Evolutionary conservation across 1,284 basidiomycete genomes (phyloP), one percentile per base, ranked within the genome.

Genomic region (Pseudozyma sp.): DNA sequence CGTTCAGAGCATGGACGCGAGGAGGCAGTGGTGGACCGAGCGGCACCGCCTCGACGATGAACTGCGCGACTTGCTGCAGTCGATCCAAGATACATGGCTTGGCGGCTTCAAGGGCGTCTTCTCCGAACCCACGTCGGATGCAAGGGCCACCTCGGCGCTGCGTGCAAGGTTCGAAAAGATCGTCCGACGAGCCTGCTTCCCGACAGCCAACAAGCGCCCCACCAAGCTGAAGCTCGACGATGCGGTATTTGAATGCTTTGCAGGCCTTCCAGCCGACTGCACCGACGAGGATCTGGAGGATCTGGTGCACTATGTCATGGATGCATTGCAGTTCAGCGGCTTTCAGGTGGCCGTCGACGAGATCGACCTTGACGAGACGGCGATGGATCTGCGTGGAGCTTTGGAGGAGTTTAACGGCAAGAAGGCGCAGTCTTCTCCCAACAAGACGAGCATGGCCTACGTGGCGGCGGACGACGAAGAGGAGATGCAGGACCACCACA

Each of bases 1-100:
- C 62, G 88, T 97, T 62, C 88, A 88, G 53, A 87, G 87, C 89
- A 91, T 82, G 59, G 87, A 89, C n/a, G 92, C 88, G 0, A 87
- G 81, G 35, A 74, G 78, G 37, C 87, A 87, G 2, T 98, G 96
- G 96, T 99, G 96, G 96, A 89, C 89, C 40, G 88, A 90, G 54
- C 88, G 94, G 11, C 87, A 88, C 45, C 88, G 88, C 31, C 87
- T 99, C 33, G 95, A 99, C 81, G 87, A 86, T 50, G 88, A 93
- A 31, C 84, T 99, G 81, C 87, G 89, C 51, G 89, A 90, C 37
- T 86, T 99, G 9, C 85, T 97, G 31, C 89, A 90, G 68, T 92
- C 90, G 68, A 91, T 99, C 39, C 96, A 99, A 83, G 94, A 92
- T 79, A 94, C 92, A 78, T 99, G 97, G 97, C 87, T 99, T 4